A percentile compares a stretch with the other conserved stretches of the same genome.
These are phyloP conservation scores for Teratosphaeria viscida DNA, from an alignment of 2,329 filamentous ascomycete species.

Conservation along the genomic window DNA sequence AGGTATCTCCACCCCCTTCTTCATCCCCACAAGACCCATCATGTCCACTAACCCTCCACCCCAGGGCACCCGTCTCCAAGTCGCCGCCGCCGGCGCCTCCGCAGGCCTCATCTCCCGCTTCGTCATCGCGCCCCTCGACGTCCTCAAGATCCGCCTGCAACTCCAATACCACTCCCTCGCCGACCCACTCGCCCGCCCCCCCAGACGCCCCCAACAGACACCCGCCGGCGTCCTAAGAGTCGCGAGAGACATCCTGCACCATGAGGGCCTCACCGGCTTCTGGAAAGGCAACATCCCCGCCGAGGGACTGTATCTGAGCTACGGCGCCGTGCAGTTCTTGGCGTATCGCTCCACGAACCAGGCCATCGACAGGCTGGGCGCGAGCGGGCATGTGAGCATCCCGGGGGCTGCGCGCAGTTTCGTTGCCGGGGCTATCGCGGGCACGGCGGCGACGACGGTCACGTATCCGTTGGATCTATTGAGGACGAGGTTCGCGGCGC, in stretches of 20 bases:
- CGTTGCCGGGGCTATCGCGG: constrained; percentile 70
- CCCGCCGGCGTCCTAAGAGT: constrained; percentile 15
- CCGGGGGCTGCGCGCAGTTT: constrained; percentile 68
- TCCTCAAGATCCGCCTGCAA: constrained; percentile 95
- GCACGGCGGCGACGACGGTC: constrained; percentile 66
- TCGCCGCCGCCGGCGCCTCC: constrained; percentile 54
- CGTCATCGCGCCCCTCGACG: constrained; percentile 87
- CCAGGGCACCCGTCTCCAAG: constrained; percentile 56
- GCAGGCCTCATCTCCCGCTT: constrained; percentile 89
- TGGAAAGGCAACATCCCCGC: constrained; percentile 99
- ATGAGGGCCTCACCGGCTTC: constrained; percentile 74
- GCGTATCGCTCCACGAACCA: constrained; percentile 69
- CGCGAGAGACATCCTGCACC: constrained; percentile 55
- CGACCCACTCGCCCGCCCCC: constrained; percentile 53
- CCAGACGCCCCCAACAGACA: constrained; percentile 7
- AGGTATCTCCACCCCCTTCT: constrained; percentile 36
- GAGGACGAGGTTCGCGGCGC: constrained; percentile 91
- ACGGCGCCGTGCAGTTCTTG: constrained; percentile 82
- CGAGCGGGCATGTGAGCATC: constrained; percentile 40
- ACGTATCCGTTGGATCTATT: constrained; percentile 93
- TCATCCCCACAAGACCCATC: background rate
- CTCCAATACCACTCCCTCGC: constrained; percentile 79
- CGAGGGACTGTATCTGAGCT: constrained; percentile 86
- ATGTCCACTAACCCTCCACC: constrained; percentile 6
- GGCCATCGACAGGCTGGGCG: constrained; percentile 47